phyloP scores from a whole-genome alignment of 768 basidiomycete species.

The Inosperma sp. region DNA sequence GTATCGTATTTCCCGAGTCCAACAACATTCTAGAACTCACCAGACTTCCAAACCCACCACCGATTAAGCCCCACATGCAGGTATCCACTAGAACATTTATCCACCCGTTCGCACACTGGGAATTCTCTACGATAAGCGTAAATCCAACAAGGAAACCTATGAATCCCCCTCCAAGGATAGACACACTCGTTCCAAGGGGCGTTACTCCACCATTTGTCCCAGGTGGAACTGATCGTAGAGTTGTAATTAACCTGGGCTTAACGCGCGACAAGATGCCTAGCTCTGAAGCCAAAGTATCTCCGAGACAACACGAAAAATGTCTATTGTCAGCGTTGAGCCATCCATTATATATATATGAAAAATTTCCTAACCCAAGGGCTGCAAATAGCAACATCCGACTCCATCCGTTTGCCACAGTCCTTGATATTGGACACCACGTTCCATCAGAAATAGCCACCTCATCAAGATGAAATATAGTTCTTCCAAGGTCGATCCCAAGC shows the following conservation, averaged over 20 bases:
- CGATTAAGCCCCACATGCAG: constrained; percentile 55
- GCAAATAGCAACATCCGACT: constrained; percentile 61
- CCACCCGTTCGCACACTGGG: constrained; percentile 43
- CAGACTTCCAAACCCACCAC: constrained; percentile 77
- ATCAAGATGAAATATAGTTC: constrained; percentile 16
- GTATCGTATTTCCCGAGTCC: neutral
- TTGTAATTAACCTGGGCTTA: constrained; percentile 75
- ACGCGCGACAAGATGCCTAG: constrained; percentile 77
- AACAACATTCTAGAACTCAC: constrained; percentile 37
- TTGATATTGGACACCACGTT: constrained; percentile 62
- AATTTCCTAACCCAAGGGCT: constrained; percentile 53
- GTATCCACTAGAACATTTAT: constrained; percentile 37
- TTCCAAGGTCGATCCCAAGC: constrained; percentile 17
- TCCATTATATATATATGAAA: neutral
- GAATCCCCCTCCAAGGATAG: constrained; percentile 63
- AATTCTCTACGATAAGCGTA: constrained; percentile 59
- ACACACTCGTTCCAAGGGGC: constrained; percentile 66
- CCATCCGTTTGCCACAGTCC: constrained; percentile 40
- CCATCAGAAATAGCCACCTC: constrained; percentile 7
- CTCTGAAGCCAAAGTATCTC: constrained; percentile 91
- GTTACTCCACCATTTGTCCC: constrained; percentile 93
- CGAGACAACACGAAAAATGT: constrained; percentile 85
- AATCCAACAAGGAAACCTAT: constrained; percentile 62
- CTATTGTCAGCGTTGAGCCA: constrained; percentile 37
- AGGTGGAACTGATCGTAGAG: constrained; percentile 66